Evolutionary conservation across 2,329 filamentous ascomycete genomes (phyloP), one percentile per base, ranked within the genome.

Genomic region (Aspergillus pseudoviridinutans): DNA sequence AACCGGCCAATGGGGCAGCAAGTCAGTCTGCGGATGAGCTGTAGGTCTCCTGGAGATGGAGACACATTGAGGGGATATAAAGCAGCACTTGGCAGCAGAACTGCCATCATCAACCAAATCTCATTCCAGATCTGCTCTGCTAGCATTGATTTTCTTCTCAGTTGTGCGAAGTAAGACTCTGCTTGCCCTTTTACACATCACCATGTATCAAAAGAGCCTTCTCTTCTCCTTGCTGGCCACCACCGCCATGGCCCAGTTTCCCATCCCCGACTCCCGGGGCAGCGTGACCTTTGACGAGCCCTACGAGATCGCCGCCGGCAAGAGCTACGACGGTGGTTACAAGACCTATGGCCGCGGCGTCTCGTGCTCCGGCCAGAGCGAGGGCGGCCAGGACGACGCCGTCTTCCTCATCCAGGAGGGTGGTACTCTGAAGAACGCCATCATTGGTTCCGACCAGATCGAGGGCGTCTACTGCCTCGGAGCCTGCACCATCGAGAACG

Each of bases 261-360:
- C 66, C 20, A 68, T 80, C 55, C 77, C 78, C 35, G 67, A 66
- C 0, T 71, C 78, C 10, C 72, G 76, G n/a, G 74, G 74, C 22
- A 77, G 74, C 25, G 76, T 73, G 8, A 69, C 67, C 53, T 69
- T 35, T 17, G 32, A 35, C 14, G 32, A 80, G 27, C 75, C 68
- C 5, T 69, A 76, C 63, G 79, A 78, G 22, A 74, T 81, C 58
- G 71, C 75, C 1, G 78, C 76, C 14, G 73, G 74, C 24, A 69
- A 70, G 44, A 70, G 64, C 35, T 80, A 80, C 60, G 80, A 82
- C 61, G 79, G 80, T 54, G 76, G 72, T 27, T 80, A 82, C 78
- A 73, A 76, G 64, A 71, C 73, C 50, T 81, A 71, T 66, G 80
- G 77, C 59, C 78, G 80, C 57, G 70, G 66, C 49, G 70, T 70